Conservation (phyloP, 1,284 basidiomycete species). For the Butyriboletus appendiculatus region DNA sequence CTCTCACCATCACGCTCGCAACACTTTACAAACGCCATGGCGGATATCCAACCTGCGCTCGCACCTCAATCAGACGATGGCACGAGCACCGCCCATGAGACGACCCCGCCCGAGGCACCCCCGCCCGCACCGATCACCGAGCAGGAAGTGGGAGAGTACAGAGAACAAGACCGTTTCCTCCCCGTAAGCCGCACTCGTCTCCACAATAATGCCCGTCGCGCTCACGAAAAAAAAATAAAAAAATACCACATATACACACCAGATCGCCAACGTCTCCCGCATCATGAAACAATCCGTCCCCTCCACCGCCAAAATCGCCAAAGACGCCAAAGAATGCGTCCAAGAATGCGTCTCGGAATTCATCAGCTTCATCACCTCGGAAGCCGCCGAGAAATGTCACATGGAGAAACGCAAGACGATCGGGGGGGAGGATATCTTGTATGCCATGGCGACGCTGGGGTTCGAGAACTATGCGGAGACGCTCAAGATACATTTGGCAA, state of each 20-base stretch:
- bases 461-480: slow-evolving; percentile 96
- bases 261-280: slow-evolving; percentile 95
- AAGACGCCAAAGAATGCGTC: slow-evolving; percentile 96
- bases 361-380: slow-evolving; percentile 92
- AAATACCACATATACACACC: background rate
- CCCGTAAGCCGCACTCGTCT: slow-evolving; percentile 51
- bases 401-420: slow-evolving; percentile 88
- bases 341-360: slow-evolving; percentile 97
- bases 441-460: slow-evolving; percentile 86
- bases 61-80: slow-evolving; percentile 54
- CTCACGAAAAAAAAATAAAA: background rate
- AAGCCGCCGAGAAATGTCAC: slow-evolving; percentile 87
- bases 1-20: background rate
- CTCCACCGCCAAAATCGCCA: slow-evolving; percentile 92
- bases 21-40: slow-evolving; percentile 36
- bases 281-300: slow-evolving; percentile 94
- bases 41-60: slow-evolving; percentile 56
- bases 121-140: slow-evolving; percentile 80
- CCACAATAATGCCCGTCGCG: too few relatives aligned
- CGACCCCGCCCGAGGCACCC: slow-evolving; percentile 45
- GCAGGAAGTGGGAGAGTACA: slow-evolving; percentile 88
- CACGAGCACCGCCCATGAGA: slow-evolving; percentile 39
- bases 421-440: slow-evolving; percentile 89
- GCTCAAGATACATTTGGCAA: slow-evolving; percentile 86
- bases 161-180: slow-evolving; percentile 89